Percentiles rank a stretch among this genome's conserved stretches.
Evolutionary conservation across 805 yeast genomes (phyloP).

Genomic region (Candida incommunis): DNA sequence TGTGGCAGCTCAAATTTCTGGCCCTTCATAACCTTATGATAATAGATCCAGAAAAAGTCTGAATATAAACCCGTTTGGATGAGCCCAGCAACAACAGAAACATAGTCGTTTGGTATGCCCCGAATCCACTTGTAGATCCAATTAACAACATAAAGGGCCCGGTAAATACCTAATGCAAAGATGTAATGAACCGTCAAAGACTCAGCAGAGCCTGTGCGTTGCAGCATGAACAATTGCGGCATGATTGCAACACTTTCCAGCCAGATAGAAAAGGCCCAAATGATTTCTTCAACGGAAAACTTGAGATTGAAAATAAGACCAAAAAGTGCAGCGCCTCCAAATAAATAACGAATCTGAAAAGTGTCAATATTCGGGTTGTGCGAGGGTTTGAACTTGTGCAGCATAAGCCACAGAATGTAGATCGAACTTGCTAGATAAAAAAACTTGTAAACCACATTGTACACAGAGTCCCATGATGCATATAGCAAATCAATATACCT

Average conservation of each 20-base stretch:
- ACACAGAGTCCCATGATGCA: constrained; percentile 32
- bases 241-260: constrained; percentile 81
- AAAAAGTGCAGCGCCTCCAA: constrained; percentile 43
- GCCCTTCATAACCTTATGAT: constrained; percentile 64
- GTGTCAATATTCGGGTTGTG: constrained; percentile 53
- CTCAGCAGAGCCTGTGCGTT: constrained; percentile 78
- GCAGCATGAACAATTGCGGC: constrained; percentile 86
- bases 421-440: constrained; percentile 63
- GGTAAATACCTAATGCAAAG: constrained; percentile 81
- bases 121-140: constrained; percentile 77
- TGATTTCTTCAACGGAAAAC: constrained; percentile 38
- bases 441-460: constrained; percentile 70
- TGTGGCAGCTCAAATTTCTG: constrained; percentile 60
- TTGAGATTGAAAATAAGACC: constrained; percentile 53
- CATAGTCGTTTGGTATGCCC: constrained; percentile 39
- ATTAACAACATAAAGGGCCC: constrained; percentile 83
- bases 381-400: constrained; percentile 39
- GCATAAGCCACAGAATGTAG: constrained; percentile 64
- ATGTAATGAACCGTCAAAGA: constrained; percentile 83
- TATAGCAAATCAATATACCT: constrained; percentile 56
- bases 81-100: constrained; percentile 67
- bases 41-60: constrained; percentile 90
- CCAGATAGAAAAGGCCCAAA: constrained; percentile 90
- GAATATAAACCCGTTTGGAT: constrained; percentile 81
- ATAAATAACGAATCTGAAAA: constrained; percentile 58